Conservation (phyloP, 352 stramenopile species). For the Phytophthora palmivora region DNA sequence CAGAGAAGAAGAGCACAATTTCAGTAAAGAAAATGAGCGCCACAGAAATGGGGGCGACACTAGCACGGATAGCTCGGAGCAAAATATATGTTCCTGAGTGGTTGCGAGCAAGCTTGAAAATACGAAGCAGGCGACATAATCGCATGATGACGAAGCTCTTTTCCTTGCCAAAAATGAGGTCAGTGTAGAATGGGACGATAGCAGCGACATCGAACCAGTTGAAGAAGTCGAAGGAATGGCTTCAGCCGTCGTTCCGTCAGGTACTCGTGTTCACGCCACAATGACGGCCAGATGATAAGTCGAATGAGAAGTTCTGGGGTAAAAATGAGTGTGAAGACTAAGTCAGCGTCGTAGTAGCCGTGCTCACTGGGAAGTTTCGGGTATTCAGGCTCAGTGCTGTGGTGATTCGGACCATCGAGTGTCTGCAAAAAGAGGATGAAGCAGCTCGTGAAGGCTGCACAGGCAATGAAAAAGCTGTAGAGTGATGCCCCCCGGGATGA, state of each 20-base stretch:
- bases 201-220: slow-evolving; percentile 85
- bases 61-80: slow-evolving; percentile 71
- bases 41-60: slow-evolving; percentile 80
- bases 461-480: slow-evolving; percentile 80
- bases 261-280: slow-evolving; percentile 79
- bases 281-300: slow-evolving; percentile 74
- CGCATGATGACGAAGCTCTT: slow-evolving; percentile 82
- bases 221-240: slow-evolving; percentile 80
- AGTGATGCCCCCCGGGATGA: slow-evolving; percentile 68
- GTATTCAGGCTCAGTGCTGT: slow-evolving; percentile 71
- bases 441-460: slow-evolving; percentile 71
- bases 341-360: slow-evolving; percentile 67
- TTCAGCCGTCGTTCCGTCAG: slow-evolving; percentile 67
- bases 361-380: slow-evolving; percentile 52
- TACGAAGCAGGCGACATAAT: slow-evolving; percentile 72
- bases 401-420: slow-evolving; percentile 77
- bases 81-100: slow-evolving; percentile 84
- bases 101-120: slow-evolving; percentile 84
- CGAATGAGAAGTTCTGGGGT: slow-evolving; percentile 73
- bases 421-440: slow-evolving; percentile 81
- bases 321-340: slow-evolving; percentile 81
- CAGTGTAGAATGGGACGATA: slow-evolving; percentile 78
- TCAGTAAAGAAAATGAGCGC: slow-evolving; percentile 85
- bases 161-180: slow-evolving; percentile 72
- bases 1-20: slow-evolving; percentile 83